Conservation (phyloP, 257 asterid species). For the Haberlea rhodopensis region DNA sequence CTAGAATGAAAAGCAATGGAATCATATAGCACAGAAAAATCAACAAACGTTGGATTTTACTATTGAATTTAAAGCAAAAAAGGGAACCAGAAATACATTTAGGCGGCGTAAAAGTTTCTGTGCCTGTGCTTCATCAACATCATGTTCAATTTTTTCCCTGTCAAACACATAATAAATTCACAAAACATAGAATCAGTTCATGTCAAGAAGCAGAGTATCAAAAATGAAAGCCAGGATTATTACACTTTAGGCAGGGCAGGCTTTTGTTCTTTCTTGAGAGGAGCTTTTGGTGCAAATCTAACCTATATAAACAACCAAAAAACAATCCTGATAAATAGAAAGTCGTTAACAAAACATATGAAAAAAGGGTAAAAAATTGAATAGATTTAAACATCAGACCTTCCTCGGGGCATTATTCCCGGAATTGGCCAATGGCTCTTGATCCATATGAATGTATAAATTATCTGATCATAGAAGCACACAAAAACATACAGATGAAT, state of each 20-base stretch:
- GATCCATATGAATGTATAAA: slow-evolving; percentile 29
- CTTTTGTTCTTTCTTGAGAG: slow-evolving; percentile 60
- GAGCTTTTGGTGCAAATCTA: slow-evolving; percentile 74
- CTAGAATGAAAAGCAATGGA: slow-evolving; percentile 35
- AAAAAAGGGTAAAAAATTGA: neutral
- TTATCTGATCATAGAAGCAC: slow-evolving; percentile 12
- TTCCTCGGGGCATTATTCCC: slow-evolving; percentile 30
- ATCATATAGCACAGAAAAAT: slow-evolving; percentile 12
- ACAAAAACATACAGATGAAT: neutral
- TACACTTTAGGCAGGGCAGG: slow-evolving; percentile 60
- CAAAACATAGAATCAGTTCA: neutral
- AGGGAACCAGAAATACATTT: slow-evolving; percentile 37
- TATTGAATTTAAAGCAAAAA: neutral
- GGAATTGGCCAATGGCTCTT: slow-evolving; percentile 6
- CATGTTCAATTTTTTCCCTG: slow-evolving; percentile 70
- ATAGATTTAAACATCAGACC: slow-evolving; percentile 25
- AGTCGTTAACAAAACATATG: neutral
- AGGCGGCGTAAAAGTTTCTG: slow-evolving; percentile 64
- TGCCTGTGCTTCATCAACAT: slow-evolving; percentile 50
- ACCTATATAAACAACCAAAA: slow-evolving; percentile 34
- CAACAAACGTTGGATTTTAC: slow-evolving; percentile 2
- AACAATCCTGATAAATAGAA: neutral
- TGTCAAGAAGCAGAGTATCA: neutral
- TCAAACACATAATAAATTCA: slow-evolving; percentile 21
- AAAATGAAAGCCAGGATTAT: slow-evolving; percentile 20